Evolutionary conservation across 352 stramenopile species (phyloP).

Genomic region (Phytophthora cactorum): DNA sequence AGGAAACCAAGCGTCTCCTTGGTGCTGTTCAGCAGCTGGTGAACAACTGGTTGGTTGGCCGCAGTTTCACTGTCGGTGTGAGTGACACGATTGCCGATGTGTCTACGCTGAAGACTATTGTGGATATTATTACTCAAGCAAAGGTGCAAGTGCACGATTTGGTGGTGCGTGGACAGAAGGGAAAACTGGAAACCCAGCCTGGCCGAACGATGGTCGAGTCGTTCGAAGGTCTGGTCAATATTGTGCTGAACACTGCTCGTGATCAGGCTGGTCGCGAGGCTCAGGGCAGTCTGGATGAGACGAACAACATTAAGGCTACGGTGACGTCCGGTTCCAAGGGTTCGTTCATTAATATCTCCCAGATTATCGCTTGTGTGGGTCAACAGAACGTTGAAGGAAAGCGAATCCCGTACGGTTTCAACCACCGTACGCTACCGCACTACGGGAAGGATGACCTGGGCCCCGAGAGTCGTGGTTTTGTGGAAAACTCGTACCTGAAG

Average conservation of each 20-base stretch:
- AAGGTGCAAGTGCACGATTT: conserved; percentile 95
- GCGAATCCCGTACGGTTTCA: conserved; percentile 97
- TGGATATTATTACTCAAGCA: conserved; percentile 98
- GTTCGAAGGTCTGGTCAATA: conserved; percentile 99
- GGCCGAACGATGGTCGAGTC: conserved; percentile 99
- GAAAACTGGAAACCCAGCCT: conserved; percentile 97
- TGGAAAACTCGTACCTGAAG: conserved; percentile 99
- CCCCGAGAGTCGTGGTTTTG: conserved; percentile 98
- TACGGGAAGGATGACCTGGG: conserved; percentile 98
- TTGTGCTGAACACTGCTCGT: conserved; percentile 92
- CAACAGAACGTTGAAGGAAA: conserved; percentile 99
- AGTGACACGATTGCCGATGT: conserved; percentile 99
- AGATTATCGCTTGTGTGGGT: conserved; percentile 99
- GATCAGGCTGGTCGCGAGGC: conserved; percentile 86
- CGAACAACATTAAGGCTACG: conserved; percentile 99
- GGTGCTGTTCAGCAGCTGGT: conserved; percentile 96
- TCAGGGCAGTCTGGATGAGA: conserved; percentile 91
- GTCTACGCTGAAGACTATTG: conserved; percentile 98
- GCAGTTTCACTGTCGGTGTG: conserved; percentile 98
- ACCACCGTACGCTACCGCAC: conserved; percentile 96
- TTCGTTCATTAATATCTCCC: conserved; percentile 99
- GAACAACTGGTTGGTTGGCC: conserved; percentile 98
- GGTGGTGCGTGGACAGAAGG: conserved; percentile 97
- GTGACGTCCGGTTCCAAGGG: conserved; percentile 99
- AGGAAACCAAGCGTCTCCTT: conserved; percentile 90